Evolutionary conservation across 176 grass and related monocot genomes (phyloP).

Genomic region (Paspalum notatum): DNA sequence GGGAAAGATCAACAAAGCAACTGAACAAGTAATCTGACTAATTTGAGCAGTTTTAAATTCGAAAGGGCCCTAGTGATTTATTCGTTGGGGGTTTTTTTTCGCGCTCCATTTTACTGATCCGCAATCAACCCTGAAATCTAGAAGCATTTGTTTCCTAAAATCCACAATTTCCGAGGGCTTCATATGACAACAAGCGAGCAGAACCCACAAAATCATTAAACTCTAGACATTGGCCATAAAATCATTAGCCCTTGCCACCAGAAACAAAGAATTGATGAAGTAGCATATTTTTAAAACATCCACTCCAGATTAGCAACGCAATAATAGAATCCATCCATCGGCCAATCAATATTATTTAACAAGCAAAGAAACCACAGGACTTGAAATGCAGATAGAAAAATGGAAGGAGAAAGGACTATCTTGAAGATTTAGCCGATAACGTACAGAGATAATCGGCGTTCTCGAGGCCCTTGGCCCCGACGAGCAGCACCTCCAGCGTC

Average conservation of each 20-base stretch:
- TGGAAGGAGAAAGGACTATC: neutral
- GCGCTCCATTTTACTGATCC: neutral
- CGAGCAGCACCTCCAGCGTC: conserved; percentile 74
- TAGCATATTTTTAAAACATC: neutral
- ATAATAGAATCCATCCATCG: neutral
- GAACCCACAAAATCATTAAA: neutral
- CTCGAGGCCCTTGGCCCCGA: conserved; percentile 80
- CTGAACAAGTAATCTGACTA: neutral
- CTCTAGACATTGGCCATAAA: neutral
- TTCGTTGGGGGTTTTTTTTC: too few species aligned
- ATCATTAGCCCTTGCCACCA: neutral
- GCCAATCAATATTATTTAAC: neutral
- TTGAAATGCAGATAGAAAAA: neutral
- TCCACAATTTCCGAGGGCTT: neutral
- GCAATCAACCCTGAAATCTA: neutral
- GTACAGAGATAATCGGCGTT: conserved; percentile 72
- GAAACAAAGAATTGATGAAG: neutral
- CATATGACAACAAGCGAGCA: neutral
- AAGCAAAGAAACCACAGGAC: neutral
- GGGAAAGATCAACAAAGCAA: neutral
- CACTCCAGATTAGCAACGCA: neutral
- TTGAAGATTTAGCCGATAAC: conserved; percentile 9
- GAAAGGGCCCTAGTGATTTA: too few species aligned
- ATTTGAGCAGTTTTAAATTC: neutral
- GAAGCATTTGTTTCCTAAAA: neutral